Base-by-base conservation (phyloP, 495 filamentous ascomycete genomes). In the Lasiosphaeria ovina region DNA sequence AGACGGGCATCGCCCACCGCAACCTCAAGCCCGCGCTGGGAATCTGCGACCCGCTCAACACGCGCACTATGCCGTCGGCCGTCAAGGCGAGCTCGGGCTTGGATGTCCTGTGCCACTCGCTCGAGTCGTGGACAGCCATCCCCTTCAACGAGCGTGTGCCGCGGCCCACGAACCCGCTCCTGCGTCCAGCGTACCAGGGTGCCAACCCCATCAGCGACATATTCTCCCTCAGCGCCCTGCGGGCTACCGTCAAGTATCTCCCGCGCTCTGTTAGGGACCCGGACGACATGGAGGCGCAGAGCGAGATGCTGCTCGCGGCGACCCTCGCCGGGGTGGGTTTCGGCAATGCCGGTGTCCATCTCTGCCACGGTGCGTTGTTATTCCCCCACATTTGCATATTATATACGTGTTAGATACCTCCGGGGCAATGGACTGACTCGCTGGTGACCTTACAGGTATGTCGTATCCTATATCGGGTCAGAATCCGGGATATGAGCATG, bases 191-290 rank as follows among this genome's bases (percentile, higher is more conserved):
- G 3, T 98, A 98, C 69, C 94, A 98, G 68, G 94, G 94, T 47
- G 92, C 94, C 6, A 98, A 98, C 72, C 94, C 94, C 3, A 98
- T 98, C 52, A 93, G 89, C 24, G 94, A 98, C 68, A 91, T 98
- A 59, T 98, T 98, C 78, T 92, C 88, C 32, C 80, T 98, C 12
- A 85, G 87, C 57, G 91, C 93, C 3, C 83, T 98, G 3, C 79
- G 85, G 38, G 80, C 80, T 71, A 93, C 91, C 0, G 83, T 96
- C 45, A 91, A 96, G 70, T 98, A 97, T 71, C 87, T 98, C 0
- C 94, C 92, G 1, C 84, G 93, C 51, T 87, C 91, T 3, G 88
- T 92, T 9, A 83, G 81, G 40, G 91, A 98, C 63, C 92, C 92
- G 0, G 92, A 95, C 6, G 95, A 98, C 74, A 77, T 81, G 56